These are phyloP conservation scores for Neospermospora avenae DNA, from an alignment of 2,329 filamentous ascomycete genomes.

Conservation along the genomic window DNA sequence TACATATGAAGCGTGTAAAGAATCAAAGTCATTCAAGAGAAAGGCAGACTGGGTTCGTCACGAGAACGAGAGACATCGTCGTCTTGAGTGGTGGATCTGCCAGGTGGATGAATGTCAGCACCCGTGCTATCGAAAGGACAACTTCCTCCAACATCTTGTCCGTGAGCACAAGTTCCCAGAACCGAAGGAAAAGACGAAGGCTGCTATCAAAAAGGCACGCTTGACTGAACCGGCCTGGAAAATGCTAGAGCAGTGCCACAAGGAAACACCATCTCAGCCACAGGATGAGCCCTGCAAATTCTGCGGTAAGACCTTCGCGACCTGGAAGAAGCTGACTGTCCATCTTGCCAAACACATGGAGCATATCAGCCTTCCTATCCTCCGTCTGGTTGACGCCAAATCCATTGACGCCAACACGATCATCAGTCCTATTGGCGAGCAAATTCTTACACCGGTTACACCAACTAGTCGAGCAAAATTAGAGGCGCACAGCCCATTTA, in stretches of 20 bases:
- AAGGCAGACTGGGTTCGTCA: conserved; percentile 96
- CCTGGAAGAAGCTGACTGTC: conserved; percentile 93
- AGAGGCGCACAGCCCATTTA: conserved; percentile 30
- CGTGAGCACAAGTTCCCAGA: conserved; percentile 86
- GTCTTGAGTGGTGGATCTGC: conserved; percentile 89
- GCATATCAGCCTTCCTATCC: conserved; percentile 78
- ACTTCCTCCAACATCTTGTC: conserved; percentile 89
- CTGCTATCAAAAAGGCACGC: conserved; percentile 56
- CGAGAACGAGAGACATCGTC: conserved; percentile 86
- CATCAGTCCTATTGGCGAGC: conserved; percentile 60
- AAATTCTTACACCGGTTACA: conserved; percentile 31
- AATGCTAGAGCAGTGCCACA: conserved; percentile 74
- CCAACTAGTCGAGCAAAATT: conserved; percentile 27
- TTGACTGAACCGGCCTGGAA: conserved; percentile 67
- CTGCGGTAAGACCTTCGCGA: conserved; percentile 75
- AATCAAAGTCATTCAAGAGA: conserved; percentile 88
- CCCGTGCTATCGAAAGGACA: conserved; percentile 82
- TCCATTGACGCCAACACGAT: conserved; percentile 58
- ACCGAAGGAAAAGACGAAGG: conserved; percentile 74
- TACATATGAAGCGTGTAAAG: conserved; percentile 78
- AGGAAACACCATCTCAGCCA: conserved; percentile 62
- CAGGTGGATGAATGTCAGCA: conserved; percentile 78
- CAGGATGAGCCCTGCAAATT: conserved; percentile 82
- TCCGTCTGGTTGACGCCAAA: conserved; percentile 54
- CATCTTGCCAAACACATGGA: conserved; percentile 95